Percentiles rank a stretch among this genome's conserved stretches.
These are phyloP conservation scores for Podaxis mareebaensis DNA, from an alignment of 768 basidiomycete species.

Conservation along the genomic window DNA sequence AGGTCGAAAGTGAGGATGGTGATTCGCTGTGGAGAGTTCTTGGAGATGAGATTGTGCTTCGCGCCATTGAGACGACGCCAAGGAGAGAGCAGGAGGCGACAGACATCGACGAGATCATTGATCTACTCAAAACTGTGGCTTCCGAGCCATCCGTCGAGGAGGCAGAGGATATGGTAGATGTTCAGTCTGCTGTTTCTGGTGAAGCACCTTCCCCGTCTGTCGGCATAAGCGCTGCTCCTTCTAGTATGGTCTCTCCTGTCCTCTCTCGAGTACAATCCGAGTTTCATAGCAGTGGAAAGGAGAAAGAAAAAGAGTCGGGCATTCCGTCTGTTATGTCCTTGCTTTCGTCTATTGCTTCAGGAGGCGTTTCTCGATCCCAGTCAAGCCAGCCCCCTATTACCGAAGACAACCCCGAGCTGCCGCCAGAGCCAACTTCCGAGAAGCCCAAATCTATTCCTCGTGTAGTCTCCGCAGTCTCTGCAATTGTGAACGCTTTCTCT, in stretches of 20 bases:
- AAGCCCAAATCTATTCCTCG: constrained; percentile 37
- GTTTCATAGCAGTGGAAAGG: constrained; percentile 34
- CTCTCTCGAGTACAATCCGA: constrained; percentile 64
- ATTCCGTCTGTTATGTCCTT: constrained; percentile 66
- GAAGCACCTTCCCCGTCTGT: constrained; percentile 39
- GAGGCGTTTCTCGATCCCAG: constrained; percentile 58
- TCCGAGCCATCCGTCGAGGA: constrained; percentile 36
- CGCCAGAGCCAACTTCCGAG: constrained; percentile 25
- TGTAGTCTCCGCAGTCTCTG: constrained; percentile 60
- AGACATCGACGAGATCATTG: constrained; percentile 24
- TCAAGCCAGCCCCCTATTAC: constrained; percentile 46
- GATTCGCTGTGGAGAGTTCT: constrained; percentile 58
- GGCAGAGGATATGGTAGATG: constrained; percentile 45
- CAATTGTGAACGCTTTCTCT: constrained; percentile 65
- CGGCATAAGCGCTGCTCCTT: constrained; percentile 25
- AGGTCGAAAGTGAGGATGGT: constrained; percentile 35
- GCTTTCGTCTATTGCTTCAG: constrained; percentile 55
- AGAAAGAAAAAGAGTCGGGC: constrained; percentile 43
- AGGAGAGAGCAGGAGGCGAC: constrained; percentile 22
- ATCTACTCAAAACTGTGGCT: constrained; percentile 43
- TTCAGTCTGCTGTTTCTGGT: constrained; percentile 39
- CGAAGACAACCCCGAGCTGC: constrained; percentile 31
- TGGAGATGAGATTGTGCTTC: constrained; percentile 67
- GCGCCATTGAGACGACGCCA: constrained; percentile 39
- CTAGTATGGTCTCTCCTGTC: constrained; percentile 48